phyloP scores from a whole-genome alignment of 768 basidiomycete genomes.

The Gelatoporia subvermispora region DNA sequence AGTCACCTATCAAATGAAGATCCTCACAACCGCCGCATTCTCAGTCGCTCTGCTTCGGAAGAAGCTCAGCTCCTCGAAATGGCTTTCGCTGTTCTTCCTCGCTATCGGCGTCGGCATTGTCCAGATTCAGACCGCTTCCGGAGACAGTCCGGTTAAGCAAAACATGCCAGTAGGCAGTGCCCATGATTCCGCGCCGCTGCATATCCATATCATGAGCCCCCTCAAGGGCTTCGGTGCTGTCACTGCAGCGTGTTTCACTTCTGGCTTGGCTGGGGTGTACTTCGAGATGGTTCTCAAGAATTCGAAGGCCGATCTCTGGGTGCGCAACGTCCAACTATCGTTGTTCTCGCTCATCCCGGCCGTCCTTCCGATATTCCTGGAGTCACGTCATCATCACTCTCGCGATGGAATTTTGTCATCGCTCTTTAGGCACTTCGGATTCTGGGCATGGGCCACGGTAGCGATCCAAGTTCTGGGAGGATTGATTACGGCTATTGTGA shows the following conservation, averaged over 20 bases:
- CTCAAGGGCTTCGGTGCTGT: conserved; percentile 82
- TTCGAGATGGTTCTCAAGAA: conserved; percentile 92
- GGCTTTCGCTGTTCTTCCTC: conserved; percentile 83
- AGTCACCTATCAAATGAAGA: conserved; percentile 98
- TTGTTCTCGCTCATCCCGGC: conserved; percentile 91
- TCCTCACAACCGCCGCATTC: conserved; percentile 92
- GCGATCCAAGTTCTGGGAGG: conserved; percentile 88
- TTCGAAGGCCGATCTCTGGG: conserved; percentile 81
- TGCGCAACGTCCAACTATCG: conserved; percentile 85
- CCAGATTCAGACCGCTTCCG: conserved; percentile 70
- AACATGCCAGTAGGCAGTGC: conserved; percentile 58
- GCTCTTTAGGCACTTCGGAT: conserved; percentile 82
- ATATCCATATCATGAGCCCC: conserved; percentile 75
- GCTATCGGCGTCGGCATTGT: conserved; percentile 93
- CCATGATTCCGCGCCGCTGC: conserved; percentile 53
- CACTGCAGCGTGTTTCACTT: conserved; percentile 81
- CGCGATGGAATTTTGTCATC: conserved; percentile 12
- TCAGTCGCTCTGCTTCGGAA: conserved; percentile 80
- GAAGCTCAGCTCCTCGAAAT: conserved; percentile 68
- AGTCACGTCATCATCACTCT: conserved; percentile 24
- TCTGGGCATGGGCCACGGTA: conserved; percentile 96
- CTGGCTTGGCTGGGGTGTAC: conserved; percentile 87
- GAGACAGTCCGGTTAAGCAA: conserved; percentile 17
- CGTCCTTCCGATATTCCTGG: conserved; percentile 69
- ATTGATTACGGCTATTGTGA: conserved; percentile 89